Evolutionary conservation across 2,329 filamentous ascomycete species (phyloP), one percentile per base, ranked within the genome.

Genomic region (Botrytis fabae): DNA sequence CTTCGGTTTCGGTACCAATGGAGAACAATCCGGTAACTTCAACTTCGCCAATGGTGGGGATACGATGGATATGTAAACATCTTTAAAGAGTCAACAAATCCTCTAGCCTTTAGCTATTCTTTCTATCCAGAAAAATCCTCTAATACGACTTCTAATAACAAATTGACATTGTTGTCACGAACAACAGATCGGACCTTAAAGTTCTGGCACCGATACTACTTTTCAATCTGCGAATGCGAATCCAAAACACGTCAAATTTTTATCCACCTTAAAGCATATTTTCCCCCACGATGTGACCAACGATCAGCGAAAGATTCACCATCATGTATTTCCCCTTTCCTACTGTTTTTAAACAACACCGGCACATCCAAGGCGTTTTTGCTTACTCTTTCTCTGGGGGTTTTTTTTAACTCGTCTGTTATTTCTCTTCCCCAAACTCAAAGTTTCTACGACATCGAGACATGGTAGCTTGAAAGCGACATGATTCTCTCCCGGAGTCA

Each of bases 41-140:
- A 97, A 93, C 89, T 99, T 99, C 82, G 93, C 93, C n/a, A 86
- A 90, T 80, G 89, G 89, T 75, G 88, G 86, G 77, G 91, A 92
- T 80, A 89, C 89, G 59, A 93, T 93, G 90, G 91, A 93, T 80
- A 93, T 91, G 89, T 91, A 88, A 88, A 83, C 59, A 73, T 66
- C 59, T 74, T 57, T 68, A 46, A 71, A 60, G 73, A 68, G 42
- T 76, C 70, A 42, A 70, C 69, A 76, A 62, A 51, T 74, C 64
- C 72, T 73, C 75, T 76, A 46, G 69, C 73, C 75, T 73, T 70
- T 65, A 72, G 65, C 71, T 63, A 66, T 75, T 75, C 71, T 70
- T 73, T 72, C 48, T 64, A n/a, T 46, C 35, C 70, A 65, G 64
- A 70, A 57, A 70, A 69, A 59, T 72, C 73, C 73, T 63, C 65